Percentiles rank a stretch among this genome's conserved stretches.
Conservation (phyloP, 169 alveolate genomes). For the Plasmodium berghei region DNA sequence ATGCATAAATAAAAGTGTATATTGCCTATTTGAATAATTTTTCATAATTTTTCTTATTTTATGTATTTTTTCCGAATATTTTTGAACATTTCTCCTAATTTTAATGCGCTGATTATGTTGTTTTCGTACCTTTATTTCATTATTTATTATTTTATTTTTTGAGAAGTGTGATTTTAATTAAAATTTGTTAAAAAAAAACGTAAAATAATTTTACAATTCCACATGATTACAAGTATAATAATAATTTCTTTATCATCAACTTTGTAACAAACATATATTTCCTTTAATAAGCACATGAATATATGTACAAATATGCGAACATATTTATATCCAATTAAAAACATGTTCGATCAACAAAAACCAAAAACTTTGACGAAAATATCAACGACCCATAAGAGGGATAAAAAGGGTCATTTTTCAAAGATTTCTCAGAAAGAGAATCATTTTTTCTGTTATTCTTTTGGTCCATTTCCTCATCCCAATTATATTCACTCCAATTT, state of each 20-base stretch:
- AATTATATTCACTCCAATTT: neutral
- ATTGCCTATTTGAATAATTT: neutral
- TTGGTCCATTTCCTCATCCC: neutral
- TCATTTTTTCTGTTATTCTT: neutral
- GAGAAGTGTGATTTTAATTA: neutral
- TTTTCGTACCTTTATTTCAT: neutral
- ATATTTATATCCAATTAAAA: slow-evolving; percentile 19
- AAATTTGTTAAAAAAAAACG: neutral
- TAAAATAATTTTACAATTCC: no score
- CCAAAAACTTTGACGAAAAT: slow-evolving; percentile 50
- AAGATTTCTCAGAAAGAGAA: neutral
- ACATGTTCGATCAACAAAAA: slow-evolving; percentile 58
- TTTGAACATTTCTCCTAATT: no score
- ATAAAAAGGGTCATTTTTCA: slow-evolving; percentile 40
- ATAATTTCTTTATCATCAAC: no score
- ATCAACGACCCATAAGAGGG: slow-evolving; percentile 73
- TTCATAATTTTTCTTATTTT: neutral
- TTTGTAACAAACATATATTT: no score
- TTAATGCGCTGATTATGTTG: no score
- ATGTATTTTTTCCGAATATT: no score
- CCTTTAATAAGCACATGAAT: no score
- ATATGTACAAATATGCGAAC: no score
- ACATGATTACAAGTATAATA: no score
- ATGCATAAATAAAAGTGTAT: neutral
- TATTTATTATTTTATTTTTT: neutral